These are phyloP conservation scores for Gaeumannomyces sp. DNA, from an alignment of 2,329 filamentous ascomycete genomes.

Conservation along the genomic window DNA sequence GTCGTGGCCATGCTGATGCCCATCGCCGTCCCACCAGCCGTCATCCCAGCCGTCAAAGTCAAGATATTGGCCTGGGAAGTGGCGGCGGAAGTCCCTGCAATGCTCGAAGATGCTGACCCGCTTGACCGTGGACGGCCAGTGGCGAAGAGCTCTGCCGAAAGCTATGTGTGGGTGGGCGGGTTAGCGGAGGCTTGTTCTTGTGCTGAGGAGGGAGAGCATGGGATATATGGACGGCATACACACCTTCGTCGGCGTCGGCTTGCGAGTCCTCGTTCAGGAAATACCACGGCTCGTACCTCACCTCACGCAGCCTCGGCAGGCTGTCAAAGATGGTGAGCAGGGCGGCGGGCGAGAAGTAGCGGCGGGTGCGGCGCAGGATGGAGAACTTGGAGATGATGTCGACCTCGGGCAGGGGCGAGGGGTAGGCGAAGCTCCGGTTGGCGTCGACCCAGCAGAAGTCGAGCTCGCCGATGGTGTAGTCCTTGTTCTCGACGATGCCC, in stretches of 20 bases:
- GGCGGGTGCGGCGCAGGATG: constrained; percentile 18
- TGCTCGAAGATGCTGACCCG: constrained; percentile 20
- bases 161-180: constrained; percentile 11
- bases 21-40: constrained; percentile 9
- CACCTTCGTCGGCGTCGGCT: constrained; percentile 6
- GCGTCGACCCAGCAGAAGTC: constrained; percentile 13
- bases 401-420: constrained; percentile 18
- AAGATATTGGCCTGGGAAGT: constrained; percentile 7
- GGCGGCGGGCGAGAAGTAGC: constrained; percentile 17
- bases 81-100: constrained; percentile 10
- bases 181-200: neutral
- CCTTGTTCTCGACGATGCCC: constrained; percentile 9
- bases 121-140: constrained; percentile 17
- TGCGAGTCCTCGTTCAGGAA: constrained; percentile 16
- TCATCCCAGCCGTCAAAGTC: constrained; percentile 11
- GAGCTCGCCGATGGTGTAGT: constrained; percentile 13
- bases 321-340: constrained; percentile 18
- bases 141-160: constrained; percentile 15
- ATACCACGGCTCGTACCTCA: constrained; percentile 18
- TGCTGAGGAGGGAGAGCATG: neutral
- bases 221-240: no score
- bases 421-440: constrained; percentile 15
- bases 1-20: neutral
- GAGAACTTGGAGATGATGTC: constrained; percentile 15
- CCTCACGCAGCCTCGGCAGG: constrained; percentile 15